A percentile compares a stretch with the other conserved stretches of the same genome.
Conservation (phyloP, 2,329 filamentous ascomycete genomes). For the Aspergillus melleus region DNA sequence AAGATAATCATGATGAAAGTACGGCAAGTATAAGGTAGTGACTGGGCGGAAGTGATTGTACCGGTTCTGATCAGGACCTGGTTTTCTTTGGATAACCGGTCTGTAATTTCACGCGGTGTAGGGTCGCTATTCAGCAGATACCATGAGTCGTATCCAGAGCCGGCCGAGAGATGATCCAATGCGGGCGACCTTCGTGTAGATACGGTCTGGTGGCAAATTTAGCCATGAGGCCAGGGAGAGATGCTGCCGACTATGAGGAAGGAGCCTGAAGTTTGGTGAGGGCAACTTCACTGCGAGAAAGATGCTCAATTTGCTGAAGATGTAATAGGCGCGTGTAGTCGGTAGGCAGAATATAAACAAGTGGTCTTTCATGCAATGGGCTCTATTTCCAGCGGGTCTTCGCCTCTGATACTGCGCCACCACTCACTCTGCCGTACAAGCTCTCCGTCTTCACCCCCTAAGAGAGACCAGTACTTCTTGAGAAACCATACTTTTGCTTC, state of each 20-base stretch:
- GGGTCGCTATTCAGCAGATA: no score
- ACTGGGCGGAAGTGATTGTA: no score
- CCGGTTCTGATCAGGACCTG: no score
- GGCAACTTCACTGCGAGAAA: no score
- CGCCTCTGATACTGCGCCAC: constrained; percentile 22
- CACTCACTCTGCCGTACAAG: constrained; percentile 28
- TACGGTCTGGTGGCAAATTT: not conserved
- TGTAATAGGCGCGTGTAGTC: no score
- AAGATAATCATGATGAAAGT: no score
- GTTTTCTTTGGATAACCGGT: no score
- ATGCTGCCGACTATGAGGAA: not conserved
- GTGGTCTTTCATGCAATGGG: not conserved
- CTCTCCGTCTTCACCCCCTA: constrained; percentile 40
- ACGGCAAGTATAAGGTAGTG: no score
- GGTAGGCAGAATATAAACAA: no score
- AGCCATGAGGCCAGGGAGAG: not conserved
- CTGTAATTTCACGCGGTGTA: no score
- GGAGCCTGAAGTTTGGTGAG: not conserved
- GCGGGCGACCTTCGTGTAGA: not conserved
- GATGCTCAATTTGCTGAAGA: no score
- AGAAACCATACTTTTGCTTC: constrained; percentile 48
- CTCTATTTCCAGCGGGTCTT: constrained; percentile 13
- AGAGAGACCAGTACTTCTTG: constrained; percentile 41
- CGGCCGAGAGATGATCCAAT: not conserved
- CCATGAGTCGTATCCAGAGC: not conserved